Evolutionary conservation across 1,139 yeast genomes (phyloP).

Genomic region (Suhomyces maxii): DNA sequence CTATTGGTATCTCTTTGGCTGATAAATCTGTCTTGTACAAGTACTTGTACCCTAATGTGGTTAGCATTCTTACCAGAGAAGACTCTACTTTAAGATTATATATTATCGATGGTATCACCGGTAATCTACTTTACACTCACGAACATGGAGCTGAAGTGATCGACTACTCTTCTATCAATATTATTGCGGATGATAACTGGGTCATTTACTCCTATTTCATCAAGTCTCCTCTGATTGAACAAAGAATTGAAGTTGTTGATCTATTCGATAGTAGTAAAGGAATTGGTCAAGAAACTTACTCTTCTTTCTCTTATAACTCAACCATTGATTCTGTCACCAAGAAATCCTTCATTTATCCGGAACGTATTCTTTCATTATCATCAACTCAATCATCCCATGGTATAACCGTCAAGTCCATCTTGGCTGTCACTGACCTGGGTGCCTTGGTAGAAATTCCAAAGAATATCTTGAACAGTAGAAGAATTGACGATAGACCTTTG

Average conservation of each 20-base stretch:
- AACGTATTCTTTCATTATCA: constrained; percentile 49
- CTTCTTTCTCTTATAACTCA: constrained; percentile 35
- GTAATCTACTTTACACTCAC: constrained; percentile 56
- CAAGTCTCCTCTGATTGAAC: constrained; percentile 46
- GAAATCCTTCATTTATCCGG: constrained; percentile 65
- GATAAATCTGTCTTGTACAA: constrained; percentile 80
- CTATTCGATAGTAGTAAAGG: constrained; percentile 60
- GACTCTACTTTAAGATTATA: constrained; percentile 40
- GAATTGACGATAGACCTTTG: constrained; percentile 56
- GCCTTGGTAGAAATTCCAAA: constrained; percentile 74
- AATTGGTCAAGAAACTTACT: constrained; percentile 14
- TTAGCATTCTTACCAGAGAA: constrained; percentile 54
- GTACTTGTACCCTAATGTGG: constrained; percentile 70
- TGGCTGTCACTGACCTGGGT: constrained; percentile 60
- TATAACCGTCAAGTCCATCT: constrained; percentile 67
- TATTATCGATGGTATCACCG: constrained; percentile 69
- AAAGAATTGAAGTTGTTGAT: constrained; percentile 71
- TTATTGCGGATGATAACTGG: constrained; percentile 84
- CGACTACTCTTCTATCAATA: constrained; percentile 40
- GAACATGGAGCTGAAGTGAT: constrained; percentile 43
- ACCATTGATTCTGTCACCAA: constrained; percentile 34
- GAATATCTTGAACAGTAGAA: constrained; percentile 57
- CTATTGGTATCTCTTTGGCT: constrained; percentile 70
- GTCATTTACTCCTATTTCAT: constrained; percentile 67
- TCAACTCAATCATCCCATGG: constrained; percentile 71